Percentiles rank a stretch among this genome's conserved stretches.
These are phyloP conservation scores for Helicocarpus griseus DNA, from an alignment of 2,329 filamentous ascomycete species.

Conservation along the genomic window DNA sequence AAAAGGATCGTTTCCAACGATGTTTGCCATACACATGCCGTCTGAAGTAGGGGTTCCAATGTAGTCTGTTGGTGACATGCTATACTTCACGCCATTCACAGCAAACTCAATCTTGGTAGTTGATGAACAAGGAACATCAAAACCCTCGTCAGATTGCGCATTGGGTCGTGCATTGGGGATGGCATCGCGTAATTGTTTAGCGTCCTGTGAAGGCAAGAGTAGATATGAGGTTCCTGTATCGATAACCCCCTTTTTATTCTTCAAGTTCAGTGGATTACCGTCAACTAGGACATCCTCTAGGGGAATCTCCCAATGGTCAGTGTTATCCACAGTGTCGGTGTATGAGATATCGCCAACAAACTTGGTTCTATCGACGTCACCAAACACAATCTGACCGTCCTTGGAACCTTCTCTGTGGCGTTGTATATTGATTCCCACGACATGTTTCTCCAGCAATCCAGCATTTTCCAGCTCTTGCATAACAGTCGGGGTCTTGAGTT, in stretches of 20 bases:
- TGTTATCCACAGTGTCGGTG: conserved; percentile 42
- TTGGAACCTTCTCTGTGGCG: conserved; percentile 56
- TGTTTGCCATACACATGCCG: conserved; percentile 52
- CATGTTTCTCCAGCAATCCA: conserved; percentile 51
- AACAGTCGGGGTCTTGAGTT: conserved; percentile 50
- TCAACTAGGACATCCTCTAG: conserved; percentile 57
- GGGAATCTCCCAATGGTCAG: conserved; percentile 61
- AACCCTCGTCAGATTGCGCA: conserved; percentile 51
- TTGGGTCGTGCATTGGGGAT: conserved; percentile 49
- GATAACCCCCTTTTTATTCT: conserved; percentile 56
- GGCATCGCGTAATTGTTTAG: conserved; percentile 55
- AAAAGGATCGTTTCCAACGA: conserved; percentile 63
- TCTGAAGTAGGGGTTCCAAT: conserved; percentile 32
- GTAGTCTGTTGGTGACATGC: conserved; percentile 63
- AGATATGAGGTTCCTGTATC: conserved; percentile 78
- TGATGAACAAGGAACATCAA: conserved; percentile 61
- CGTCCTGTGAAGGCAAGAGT: conserved; percentile 59
- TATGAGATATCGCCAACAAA: conserved; percentile 62
- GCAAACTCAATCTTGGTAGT: conserved; percentile 51
- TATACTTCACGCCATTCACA: conserved; percentile 59
- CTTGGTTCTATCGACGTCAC: conserved; percentile 55
- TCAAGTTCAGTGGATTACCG: conserved; percentile 47
- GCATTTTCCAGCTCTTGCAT: conserved; percentile 51
- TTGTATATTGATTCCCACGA: conserved; percentile 63
- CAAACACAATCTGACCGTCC: conserved; percentile 70